Evolutionary conservation across 2,329 filamentous ascomycete species (phyloP), one percentile per base, ranked within the genome.

Genomic region (Sporothrix mexicana): DNA sequence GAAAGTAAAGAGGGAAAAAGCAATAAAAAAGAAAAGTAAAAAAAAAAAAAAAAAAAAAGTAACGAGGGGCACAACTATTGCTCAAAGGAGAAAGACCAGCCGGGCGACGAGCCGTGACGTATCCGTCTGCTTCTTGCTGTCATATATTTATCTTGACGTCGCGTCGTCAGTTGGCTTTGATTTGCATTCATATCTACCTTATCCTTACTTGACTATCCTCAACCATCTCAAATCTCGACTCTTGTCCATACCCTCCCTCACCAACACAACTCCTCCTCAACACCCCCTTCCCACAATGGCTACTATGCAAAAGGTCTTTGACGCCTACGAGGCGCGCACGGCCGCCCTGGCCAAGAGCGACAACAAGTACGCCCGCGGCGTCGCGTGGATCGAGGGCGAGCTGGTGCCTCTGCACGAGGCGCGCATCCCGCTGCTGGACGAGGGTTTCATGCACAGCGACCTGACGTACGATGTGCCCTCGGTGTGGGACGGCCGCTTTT

Each of bases 361-460:
- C 15, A 83, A 83, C 76, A 80, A 80, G 0, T 83, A 82, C 69
- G 80, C 83, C 20, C 78, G 80, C 20, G 85, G 85, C 12, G 77
- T 87, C 3, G 85, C 85, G 25, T 87, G 83, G 73, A 76, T 86
- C 1, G 79, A 82, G 61, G 83, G 83, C 17, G 76, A 83, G 55
- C 77, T 84, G 3, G 79, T 82, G 0, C 84, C 85, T 2, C 76
- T 87, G 6, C 53, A 79, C n/a, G 77, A 85, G 62, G 85, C 85
- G 0, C 81, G 81, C n/a, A 85, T 87, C 20, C 85, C 85, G 0
- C 77, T 87, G 0, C 75, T 85, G 0, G 85, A 87, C 74, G 82
- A 87, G 77, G 85, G 85, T 20, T 87, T 87, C 77, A 77, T 87
- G 76, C 85, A 84, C 76, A 83, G 84, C 77, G 85, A 87, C 62